Conservation (phyloP, 2,329 filamentous ascomycete species). For the Basipetospora sp. region DNA sequence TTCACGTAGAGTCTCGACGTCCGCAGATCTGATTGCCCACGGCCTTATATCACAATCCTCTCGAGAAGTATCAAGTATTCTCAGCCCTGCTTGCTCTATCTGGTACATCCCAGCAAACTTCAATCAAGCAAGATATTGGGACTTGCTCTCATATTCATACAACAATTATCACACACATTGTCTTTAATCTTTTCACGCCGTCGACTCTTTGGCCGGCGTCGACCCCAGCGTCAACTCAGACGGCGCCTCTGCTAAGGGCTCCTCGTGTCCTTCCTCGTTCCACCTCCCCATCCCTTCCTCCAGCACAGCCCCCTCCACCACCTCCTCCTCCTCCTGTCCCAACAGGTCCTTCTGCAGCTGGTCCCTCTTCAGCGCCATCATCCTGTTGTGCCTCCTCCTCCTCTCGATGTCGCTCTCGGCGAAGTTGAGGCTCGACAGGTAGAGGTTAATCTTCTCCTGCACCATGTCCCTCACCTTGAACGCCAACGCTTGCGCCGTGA, state of each 20-base stretch:
- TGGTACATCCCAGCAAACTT: too few species aligned
- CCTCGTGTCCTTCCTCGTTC: conserved; percentile 21
- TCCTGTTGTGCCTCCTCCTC: conserved; percentile 17
- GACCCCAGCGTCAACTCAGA: neutral
- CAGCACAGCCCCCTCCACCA: conserved; percentile 2
- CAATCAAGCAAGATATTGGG: too few species aligned
- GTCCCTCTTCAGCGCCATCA: conserved; percentile 7
- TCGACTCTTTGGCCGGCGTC: neutral
- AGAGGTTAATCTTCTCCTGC: conserved; percentile 52
- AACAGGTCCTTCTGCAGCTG: conserved; percentile 12
- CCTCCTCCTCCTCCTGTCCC: conserved; percentile 8
- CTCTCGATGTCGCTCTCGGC: conserved; percentile 20
- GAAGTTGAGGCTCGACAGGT: conserved; percentile 35
- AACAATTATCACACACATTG: neutral
- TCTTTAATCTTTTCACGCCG: neutral
- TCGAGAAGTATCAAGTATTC: too few species aligned
- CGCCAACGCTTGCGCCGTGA: conserved; percentile 59
- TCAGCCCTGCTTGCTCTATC: too few species aligned
- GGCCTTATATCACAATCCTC: too few species aligned
- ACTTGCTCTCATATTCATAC: too few species aligned
- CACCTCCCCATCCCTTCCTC: conserved; percentile 16
- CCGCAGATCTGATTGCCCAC: too few species aligned
- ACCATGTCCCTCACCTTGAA: conserved; percentile 65
- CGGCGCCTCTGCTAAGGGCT: conserved; percentile 12
- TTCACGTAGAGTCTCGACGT: too few species aligned